Evolutionary conservation across 192 early-diverging fungal species (phyloP).

Genomic region (Lobosporangium transversale): DNA sequence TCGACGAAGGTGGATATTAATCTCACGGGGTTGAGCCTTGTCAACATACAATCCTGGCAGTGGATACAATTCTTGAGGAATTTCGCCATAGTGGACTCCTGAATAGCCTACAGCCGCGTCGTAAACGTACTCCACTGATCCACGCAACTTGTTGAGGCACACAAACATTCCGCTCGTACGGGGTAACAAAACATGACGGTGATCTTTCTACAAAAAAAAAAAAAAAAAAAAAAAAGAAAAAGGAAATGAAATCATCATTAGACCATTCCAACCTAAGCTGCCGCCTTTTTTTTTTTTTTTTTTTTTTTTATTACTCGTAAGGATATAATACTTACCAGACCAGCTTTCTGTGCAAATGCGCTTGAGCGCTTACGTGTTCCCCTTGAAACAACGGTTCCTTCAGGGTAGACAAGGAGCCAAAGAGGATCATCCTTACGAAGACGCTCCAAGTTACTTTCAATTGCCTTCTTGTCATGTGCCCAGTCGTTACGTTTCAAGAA

Average conservation of each 20-base stretch:
- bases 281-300: no score
- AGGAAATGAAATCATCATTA: no score
- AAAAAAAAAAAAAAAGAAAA: constrained; percentile 2
- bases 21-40: constrained; percentile 73
- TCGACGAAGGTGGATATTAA: constrained; percentile 85
- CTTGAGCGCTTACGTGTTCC: constrained; percentile 74
- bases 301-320: no score
- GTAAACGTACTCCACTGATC: constrained; percentile 77
- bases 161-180: constrained; percentile 84
- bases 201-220: constrained; percentile 57
- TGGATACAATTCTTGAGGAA: constrained; percentile 87
- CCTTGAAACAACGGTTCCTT: constrained; percentile 91
- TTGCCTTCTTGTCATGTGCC: constrained; percentile 74
- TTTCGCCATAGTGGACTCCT: constrained; percentile 74
- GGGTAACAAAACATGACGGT: constrained; percentile 83
- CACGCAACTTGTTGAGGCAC: constrained; percentile 72
- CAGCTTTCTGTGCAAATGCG: constrained; percentile 76
- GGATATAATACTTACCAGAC: no score
- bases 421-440: constrained; percentile 72
- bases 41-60: constrained; percentile 80
- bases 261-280: background rate
- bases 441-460: constrained; percentile 68
- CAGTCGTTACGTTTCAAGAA: constrained; percentile 87
- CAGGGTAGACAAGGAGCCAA: constrained; percentile 95
- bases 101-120: constrained; percentile 93